These are phyloP conservation scores for Phaeophleospora eucalypticola DNA, from an alignment of 2,329 filamentous ascomycete genomes.

Conservation along the genomic window DNA sequence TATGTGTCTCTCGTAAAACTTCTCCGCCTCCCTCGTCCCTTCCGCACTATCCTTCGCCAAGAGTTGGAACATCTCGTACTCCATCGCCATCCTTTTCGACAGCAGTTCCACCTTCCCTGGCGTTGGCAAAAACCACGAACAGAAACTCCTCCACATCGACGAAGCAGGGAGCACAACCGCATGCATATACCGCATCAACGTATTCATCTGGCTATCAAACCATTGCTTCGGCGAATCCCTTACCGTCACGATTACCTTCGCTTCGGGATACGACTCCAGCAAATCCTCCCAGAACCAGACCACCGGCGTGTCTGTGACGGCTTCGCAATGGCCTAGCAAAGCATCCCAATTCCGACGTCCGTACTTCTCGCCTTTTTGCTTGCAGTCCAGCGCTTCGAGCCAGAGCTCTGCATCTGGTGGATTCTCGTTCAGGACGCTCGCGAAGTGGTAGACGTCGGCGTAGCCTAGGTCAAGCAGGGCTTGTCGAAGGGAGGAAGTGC, in stretches of 20 bases:
- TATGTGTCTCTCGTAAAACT: conserved; percentile 5
- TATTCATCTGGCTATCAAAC: background rate
- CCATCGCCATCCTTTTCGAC: background rate
- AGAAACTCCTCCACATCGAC: background rate
- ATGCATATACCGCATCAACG: background rate
- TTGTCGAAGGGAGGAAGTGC: conserved; percentile 11
- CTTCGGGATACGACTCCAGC: conserved; percentile 9
- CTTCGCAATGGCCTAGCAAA: conserved; percentile 5
- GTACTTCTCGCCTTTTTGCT: background rate
- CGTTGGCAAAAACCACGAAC: conserved; percentile 5
- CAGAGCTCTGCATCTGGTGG: background rate
- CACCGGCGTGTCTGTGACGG: conserved; percentile 11
- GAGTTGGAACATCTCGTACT: conserved; percentile 3
- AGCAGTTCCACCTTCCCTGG: background rate
- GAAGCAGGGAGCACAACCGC: background rate
- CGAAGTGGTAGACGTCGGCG: conserved; percentile 64
- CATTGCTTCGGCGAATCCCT: conserved; percentile 44
- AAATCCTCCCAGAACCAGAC: conserved; percentile 15
- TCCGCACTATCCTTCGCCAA: conserved; percentile 2
- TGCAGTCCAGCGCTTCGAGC: background rate
- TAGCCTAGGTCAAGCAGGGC: conserved; percentile 61
- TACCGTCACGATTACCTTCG: conserved; percentile 43
- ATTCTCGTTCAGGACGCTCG: conserved; percentile 32
- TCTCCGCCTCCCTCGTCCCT: conserved; percentile 6
- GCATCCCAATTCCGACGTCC: background rate